Base-by-base conservation (phyloP, 306 rosid species). In the Trifolium repens region DNA sequence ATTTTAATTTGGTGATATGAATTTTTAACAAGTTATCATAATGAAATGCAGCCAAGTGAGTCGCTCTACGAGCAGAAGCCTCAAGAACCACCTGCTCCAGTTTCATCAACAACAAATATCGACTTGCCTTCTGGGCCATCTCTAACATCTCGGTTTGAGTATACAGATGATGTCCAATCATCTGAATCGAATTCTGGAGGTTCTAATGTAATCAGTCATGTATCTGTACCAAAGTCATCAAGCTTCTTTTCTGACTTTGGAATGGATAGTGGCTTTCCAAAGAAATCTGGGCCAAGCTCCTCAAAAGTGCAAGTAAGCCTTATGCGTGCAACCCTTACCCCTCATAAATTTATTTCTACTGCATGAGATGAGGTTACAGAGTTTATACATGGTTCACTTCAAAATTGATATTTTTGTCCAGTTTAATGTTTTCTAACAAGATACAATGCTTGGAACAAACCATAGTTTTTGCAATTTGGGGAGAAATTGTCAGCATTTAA, bases 41-140 rank as follows among this genome's bases (percentile, higher is more conserved):
- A 27, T 81, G 42, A 55, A 75, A 80, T 86, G 90, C 89, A 96
- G 99, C 81, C 97, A 57, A 92, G 81, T 79, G 98, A 87, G 63
- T 90, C 89, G 80, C 88, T 96, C 40, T 96, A 96, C 66, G 98
- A 90, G 66, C 99, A 92, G 92, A 87, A 92, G 84, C 99, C 99
- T 1, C 96, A 96, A 86, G 97, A 89, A 78, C 83, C 85, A 15
- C 87, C 82, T 74, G 76, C 76, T 49, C 93, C 88, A 1, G 92
- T 88, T 67, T 39, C 92, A 71, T 71, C 91, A 15, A 65, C 93
- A 60, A 69, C 84, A 24, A 86, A 54, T 77, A 91, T 53, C 85
- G 66, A 75, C 61, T 43, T 87, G 52, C 76, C 90, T 69, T 84
- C 86, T 83, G 89, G 82, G 54, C 82, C 91, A 17, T 80, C 93